These are phyloP conservation scores for Tetradesmus lagerheimii DNA, from an alignment of 139 green algal genomes.

Conservation along the genomic window DNA sequence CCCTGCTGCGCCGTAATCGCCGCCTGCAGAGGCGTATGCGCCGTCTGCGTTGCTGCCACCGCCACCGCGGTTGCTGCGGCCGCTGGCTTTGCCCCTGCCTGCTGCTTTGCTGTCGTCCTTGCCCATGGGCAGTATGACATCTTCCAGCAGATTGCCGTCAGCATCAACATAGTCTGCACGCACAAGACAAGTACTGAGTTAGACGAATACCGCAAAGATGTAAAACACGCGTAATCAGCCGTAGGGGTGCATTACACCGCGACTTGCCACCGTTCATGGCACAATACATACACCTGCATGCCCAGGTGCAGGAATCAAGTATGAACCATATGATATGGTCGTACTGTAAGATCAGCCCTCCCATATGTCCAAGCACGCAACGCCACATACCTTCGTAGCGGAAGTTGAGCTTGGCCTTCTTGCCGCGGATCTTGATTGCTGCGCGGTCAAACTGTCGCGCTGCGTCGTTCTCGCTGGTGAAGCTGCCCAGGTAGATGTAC, in stretches of 20 bases:
- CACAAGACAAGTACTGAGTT: background rate
- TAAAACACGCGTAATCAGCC: no score
- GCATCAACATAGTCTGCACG: conserved; percentile 53
- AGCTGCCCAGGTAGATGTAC: conserved; percentile 76
- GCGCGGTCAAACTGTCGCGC: conserved; percentile 63
- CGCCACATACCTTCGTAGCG: conserved; percentile 6
- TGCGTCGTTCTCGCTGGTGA: conserved; percentile 62
- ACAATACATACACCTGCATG: no score
- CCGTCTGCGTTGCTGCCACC: background rate
- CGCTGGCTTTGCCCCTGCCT: background rate
- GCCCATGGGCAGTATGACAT: conserved; percentile 36
- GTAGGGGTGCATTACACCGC: no score
- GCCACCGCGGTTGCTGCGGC: background rate
- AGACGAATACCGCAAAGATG: background rate
- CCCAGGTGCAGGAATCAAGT: no score
- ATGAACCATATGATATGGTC: no score
- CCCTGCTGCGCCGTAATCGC: background rate
- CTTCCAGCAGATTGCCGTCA: conserved; percentile 40
- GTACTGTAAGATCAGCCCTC: no score
- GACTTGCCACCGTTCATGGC: no score
- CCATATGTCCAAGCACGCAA: background rate
- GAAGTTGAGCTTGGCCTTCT: conserved; percentile 63
- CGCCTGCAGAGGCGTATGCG: background rate
- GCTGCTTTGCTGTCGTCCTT: background rate
- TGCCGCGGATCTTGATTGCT: conserved; percentile 57